A percentile compares a stretch with the other conserved stretches of the same genome.
Evolutionary conservation across 805 yeast species (phyloP).

Genomic region (Candida golubevii): DNA sequence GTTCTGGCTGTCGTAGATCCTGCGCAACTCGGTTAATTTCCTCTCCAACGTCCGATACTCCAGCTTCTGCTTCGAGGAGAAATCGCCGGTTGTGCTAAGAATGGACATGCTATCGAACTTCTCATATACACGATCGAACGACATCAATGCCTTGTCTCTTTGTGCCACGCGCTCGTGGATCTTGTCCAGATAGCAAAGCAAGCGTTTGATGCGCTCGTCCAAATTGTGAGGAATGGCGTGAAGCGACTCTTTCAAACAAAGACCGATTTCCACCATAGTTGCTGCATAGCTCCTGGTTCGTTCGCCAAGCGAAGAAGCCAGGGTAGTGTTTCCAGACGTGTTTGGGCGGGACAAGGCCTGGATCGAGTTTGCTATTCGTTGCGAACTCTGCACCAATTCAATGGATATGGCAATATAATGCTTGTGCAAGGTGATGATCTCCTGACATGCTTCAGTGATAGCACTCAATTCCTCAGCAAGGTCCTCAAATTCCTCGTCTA

Average conservation of each 20-base stretch:
- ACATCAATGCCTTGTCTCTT: conserved; percentile 33
- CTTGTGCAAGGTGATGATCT: conserved; percentile 8
- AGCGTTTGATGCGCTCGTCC: conserved; percentile 14
- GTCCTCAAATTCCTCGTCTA: conserved; percentile 37
- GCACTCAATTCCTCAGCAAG: conserved; percentile 20
- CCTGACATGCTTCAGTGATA: conserved; percentile 8
- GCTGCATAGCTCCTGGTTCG: conserved; percentile 17
- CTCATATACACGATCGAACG: conserved; percentile 32
- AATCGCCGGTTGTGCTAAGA: conserved; percentile 32
- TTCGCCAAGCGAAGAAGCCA: conserved; percentile 1
- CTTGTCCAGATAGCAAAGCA: conserved; percentile 16
- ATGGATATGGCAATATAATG: conserved; percentile 6
- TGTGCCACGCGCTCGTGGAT: conserved; percentile 26
- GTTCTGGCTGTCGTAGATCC: conserved; percentile 34
- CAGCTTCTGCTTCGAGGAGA: conserved; percentile 28
- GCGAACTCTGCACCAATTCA: conserved; percentile 17
- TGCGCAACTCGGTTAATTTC: conserved; percentile 22
- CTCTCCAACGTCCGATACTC: conserved; percentile 22
- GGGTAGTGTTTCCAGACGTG: not conserved
- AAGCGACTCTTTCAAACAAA: conserved; percentile 10
- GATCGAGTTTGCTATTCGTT: conserved; percentile 22
- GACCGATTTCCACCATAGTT: conserved; percentile 14
- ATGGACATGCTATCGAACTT: conserved; percentile 26
- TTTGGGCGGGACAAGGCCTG: conserved; percentile 13
- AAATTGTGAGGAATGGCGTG: conserved; percentile 5